Percentiles rank a stretch among this genome's conserved stretches.
Evolutionary conservation across 805 yeast species (phyloP).

Genomic region (Debaryomyces castellii): DNA sequence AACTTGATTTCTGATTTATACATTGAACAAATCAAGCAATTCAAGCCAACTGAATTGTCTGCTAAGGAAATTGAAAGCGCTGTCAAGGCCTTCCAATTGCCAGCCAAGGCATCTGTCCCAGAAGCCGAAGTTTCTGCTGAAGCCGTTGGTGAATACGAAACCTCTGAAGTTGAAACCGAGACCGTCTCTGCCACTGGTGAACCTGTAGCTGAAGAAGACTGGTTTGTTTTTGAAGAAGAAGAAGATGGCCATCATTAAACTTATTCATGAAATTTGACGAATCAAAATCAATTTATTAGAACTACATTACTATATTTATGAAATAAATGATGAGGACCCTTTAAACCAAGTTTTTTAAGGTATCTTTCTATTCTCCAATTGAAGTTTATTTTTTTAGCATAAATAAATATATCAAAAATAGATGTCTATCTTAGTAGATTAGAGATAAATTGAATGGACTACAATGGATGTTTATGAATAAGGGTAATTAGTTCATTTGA

Average conservation of each 20-base stretch:
- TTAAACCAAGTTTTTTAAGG: neutral
- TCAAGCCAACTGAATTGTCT: constrained; percentile 78
- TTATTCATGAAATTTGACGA: constrained; percentile 3
- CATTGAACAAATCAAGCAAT: constrained; percentile 80
- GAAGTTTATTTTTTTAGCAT: constrained; percentile 1
- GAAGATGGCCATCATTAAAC: constrained; percentile 54
- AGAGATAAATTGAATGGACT: neutral
- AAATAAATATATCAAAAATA: neutral
- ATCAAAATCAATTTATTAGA: constrained; percentile 1
- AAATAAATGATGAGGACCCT: neutral
- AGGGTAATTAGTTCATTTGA: too few relatives aligned
- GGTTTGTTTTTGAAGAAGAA: constrained; percentile 77
- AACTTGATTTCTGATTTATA: constrained; percentile 83
- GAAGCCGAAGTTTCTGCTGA: constrained; percentile 66
- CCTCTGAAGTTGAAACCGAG: constrained; percentile 70
- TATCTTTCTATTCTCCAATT: neutral
- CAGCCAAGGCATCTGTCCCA: constrained; percentile 77
- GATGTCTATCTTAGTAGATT: neutral
- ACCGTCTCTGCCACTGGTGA: constrained; percentile 36
- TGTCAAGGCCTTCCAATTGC: constrained; percentile 81
- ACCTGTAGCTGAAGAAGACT: constrained; percentile 59
- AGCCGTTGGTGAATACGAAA: constrained; percentile 66
- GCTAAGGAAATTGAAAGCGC: constrained; percentile 74
- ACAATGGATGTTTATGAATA: too few relatives aligned
- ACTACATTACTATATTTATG: constrained; percentile 1